Evolutionary conservation across 495 filamentous ascomycete species (phyloP).

Genomic region (Cladorrhinum samala): DNA sequence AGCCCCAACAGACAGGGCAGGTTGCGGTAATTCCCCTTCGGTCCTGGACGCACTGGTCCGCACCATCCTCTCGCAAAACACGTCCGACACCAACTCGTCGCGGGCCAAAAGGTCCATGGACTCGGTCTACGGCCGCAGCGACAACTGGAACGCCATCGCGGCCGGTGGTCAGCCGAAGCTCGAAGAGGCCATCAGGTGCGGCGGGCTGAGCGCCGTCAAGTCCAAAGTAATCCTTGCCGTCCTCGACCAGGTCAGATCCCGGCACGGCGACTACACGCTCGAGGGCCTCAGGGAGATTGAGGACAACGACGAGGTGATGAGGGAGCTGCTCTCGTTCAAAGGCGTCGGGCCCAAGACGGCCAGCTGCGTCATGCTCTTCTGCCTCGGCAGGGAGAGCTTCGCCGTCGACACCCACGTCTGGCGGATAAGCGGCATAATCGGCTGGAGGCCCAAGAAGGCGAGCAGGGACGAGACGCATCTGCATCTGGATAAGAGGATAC

Average conservation of each 20-base stretch:
- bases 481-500: conserved; percentile 71
- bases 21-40: conserved; percentile 80
- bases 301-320: conserved; percentile 60
- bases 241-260: background rate
- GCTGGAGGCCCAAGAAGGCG: conserved; percentile 61
- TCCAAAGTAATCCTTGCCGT: background rate
- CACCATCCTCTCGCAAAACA: conserved; percentile 70
- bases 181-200: conserved; percentile 34
- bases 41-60: conserved; percentile 81
- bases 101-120: conserved; percentile 67
- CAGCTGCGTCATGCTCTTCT: conserved; percentile 74
- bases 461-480: conserved; percentile 63
- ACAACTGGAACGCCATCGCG: conserved; percentile 75
- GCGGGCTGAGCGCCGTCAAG: background rate
- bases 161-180: conserved; percentile 55
- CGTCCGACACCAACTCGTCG: conserved; percentile 58
- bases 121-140: conserved; percentile 64
- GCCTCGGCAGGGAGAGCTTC: conserved; percentile 63
- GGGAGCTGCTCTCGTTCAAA: conserved; percentile 61
- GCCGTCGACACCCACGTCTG: conserved; percentile 83
- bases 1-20: conserved; percentile 60
- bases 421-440: conserved; percentile 68
- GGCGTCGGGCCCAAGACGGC: conserved; percentile 89
- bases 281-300: conserved; percentile 62
- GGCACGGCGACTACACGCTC: conserved; percentile 46